A percentile compares a stretch with the other conserved stretches of the same genome.
Conservation (phyloP, 139 green algal genomes). For the Tetraselmis chui region DNA sequence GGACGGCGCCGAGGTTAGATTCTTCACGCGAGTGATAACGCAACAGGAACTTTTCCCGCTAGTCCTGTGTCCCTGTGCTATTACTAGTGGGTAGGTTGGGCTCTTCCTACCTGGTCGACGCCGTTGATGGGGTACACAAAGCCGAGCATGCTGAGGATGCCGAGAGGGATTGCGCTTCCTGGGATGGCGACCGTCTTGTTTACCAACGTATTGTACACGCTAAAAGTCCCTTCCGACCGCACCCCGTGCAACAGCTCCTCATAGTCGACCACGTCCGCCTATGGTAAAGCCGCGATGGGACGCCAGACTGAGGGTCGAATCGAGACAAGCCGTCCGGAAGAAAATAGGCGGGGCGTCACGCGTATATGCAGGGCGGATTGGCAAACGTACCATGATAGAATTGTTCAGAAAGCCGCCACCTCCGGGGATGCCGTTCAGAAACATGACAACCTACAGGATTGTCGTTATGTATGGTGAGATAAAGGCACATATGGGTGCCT, state of each 20-base stretch:
- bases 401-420: constrained; percentile 17
- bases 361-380: no score
- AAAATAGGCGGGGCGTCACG: no score
- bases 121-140: constrained; percentile 23
- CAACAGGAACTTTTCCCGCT: no score
- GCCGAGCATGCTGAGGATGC: constrained; percentile 25
- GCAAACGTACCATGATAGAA: background rate
- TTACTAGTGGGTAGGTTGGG: no score
- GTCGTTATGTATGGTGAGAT: no score
- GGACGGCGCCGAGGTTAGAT: no score
- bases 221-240: constrained; percentile 21
- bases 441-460: constrained; percentile 12
- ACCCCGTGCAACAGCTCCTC: constrained; percentile 25
- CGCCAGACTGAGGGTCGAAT: no score
- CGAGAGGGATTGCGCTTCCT: constrained; percentile 20
- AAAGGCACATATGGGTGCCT: no score
- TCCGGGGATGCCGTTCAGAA: constrained; percentile 23
- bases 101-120: background rate
- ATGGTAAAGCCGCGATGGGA: background rate
- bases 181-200: constrained; percentile 34
- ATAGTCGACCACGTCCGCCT: constrained; percentile 28
- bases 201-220: constrained; percentile 29
- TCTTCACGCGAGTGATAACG: no score
- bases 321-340: no score
- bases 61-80: no score